Evolutionary conservation across 2,329 filamentous ascomycete species (phyloP).

Genomic region (Penicillium freii): DNA sequence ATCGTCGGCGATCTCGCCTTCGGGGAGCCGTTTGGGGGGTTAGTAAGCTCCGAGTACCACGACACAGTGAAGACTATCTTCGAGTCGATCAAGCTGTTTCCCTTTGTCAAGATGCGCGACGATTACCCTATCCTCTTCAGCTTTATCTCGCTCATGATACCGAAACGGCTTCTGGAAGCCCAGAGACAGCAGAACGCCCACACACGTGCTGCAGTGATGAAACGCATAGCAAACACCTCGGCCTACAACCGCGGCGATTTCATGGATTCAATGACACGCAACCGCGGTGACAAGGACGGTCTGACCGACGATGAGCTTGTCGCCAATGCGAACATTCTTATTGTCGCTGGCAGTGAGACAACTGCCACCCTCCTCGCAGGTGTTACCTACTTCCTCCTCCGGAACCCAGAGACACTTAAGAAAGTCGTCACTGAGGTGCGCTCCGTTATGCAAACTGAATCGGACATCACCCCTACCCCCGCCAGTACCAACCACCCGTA

Average conservation of each 20-base stretch:
- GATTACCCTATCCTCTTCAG: too few relatives aligned
- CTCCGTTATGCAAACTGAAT: conserved; percentile 16
- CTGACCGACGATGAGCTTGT: conserved; percentile 34
- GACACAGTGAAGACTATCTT: too few relatives aligned
- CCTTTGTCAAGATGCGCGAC: too few relatives aligned
- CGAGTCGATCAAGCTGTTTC: too few relatives aligned
- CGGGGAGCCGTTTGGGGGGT: too few relatives aligned
- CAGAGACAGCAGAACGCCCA: too few relatives aligned
- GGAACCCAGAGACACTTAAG: conserved; percentile 30
- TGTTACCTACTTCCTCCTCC: conserved; percentile 42
- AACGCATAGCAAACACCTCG: too few relatives aligned
- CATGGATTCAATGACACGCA: conserved; percentile 17
- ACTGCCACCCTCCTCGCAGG: conserved; percentile 48
- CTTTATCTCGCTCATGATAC: too few relatives aligned
- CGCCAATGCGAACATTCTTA: conserved; percentile 32
- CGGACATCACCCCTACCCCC: conserved; percentile 31
- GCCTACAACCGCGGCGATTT: conserved; percentile 9
- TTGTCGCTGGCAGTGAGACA: conserved; percentile 45
- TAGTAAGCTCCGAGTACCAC: too few relatives aligned
- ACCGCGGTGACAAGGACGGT: conserved; percentile 10
- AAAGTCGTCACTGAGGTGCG: conserved; percentile 42
- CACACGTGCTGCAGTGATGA: too few relatives aligned
- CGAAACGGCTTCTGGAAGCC: too few relatives aligned
- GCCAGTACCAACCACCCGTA: conserved; percentile 33
- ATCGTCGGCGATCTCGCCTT: too few relatives aligned